Evolutionary conservation across 148 eudicot species (phyloP).

Genomic region (Chenopodium berlandieri): DNA sequence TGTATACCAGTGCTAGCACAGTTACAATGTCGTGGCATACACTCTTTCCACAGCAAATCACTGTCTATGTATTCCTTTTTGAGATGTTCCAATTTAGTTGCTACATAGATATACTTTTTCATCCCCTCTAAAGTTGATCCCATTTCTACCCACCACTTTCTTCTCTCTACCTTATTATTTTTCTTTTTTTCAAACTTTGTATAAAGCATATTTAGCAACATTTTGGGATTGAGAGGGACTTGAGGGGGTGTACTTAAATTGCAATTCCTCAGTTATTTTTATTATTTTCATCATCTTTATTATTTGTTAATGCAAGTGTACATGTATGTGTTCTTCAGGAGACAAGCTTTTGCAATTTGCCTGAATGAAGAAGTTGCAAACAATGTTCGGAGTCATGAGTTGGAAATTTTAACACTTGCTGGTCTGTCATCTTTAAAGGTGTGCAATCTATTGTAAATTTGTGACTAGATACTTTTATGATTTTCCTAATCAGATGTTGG

Average conservation of each 20-base stretch:
- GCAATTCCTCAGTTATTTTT: neutral
- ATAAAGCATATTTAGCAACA: too few relatives aligned
- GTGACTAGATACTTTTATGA: neutral
- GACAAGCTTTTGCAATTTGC: conserved; percentile 73
- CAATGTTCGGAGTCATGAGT: conserved; percentile 41
- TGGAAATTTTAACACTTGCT: conserved; percentile 79
- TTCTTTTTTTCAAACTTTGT: too few relatives aligned
- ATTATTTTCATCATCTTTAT: neutral
- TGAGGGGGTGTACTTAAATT: neutral
- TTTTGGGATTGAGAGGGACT: too few relatives aligned
- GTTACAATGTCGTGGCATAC: neutral
- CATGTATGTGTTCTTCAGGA: conserved; percentile 41
- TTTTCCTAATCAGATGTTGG: neutral
- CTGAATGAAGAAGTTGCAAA: conserved; percentile 49
- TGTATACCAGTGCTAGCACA: too few relatives aligned
- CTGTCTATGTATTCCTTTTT: too few relatives aligned
- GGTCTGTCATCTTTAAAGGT: conserved; percentile 66
- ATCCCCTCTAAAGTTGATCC: too few relatives aligned
- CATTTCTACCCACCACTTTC: too few relatives aligned
- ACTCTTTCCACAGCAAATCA: too few relatives aligned
- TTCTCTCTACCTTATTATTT: too few relatives aligned
- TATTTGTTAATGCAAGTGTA: neutral
- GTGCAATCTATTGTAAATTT: conserved; percentile 11
- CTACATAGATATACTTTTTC: too few relatives aligned
- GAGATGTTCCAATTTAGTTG: too few relatives aligned